Evolutionary conservation across 1,284 basidiomycete species (phyloP).

Genomic region (Ustilago crameri): DNA sequence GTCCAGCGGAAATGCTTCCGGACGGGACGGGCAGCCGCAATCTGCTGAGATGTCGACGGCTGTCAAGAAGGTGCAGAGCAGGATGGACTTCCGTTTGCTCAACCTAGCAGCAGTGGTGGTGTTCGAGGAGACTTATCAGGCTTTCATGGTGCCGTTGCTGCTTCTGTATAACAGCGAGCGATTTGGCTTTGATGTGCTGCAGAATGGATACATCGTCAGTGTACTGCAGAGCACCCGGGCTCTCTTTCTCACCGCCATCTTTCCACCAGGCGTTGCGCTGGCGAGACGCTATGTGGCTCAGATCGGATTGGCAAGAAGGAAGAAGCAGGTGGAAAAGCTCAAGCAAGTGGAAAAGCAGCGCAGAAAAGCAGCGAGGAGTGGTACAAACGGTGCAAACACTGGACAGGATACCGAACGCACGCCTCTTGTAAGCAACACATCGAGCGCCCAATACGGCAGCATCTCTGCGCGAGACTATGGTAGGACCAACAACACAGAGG

Average conservation of each 20-base stretch:
- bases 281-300: constrained; percentile 46
- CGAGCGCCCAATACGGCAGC: constrained; percentile 21
- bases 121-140: constrained; percentile 60
- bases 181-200: constrained; percentile 56
- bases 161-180: constrained; percentile 62
- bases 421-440: constrained; percentile 17
- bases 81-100: constrained; percentile 51
- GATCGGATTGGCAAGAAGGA: constrained; percentile 31
- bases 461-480: constrained; percentile 32
- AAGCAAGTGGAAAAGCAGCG: constrained; percentile 28
- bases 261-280: constrained; percentile 49
- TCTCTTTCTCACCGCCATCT: constrained; percentile 56
- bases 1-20: too few relatives aligned
- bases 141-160: constrained; percentile 60
- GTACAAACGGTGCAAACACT: not conserved
- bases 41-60: constrained; percentile 27
- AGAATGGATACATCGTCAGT: constrained; percentile 60
- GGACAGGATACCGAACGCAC: constrained; percentile 15
- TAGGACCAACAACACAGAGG: not conserved
- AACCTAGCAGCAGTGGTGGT: constrained; percentile 55
- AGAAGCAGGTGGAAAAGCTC: constrained; percentile 27
- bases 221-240: constrained; percentile 56
- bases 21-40: not conserved
- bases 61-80: constrained; percentile 26
- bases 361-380: constrained; percentile 1